Conservation (phyloP, 345 rosid species). For the Jatropha curcas region DNA sequence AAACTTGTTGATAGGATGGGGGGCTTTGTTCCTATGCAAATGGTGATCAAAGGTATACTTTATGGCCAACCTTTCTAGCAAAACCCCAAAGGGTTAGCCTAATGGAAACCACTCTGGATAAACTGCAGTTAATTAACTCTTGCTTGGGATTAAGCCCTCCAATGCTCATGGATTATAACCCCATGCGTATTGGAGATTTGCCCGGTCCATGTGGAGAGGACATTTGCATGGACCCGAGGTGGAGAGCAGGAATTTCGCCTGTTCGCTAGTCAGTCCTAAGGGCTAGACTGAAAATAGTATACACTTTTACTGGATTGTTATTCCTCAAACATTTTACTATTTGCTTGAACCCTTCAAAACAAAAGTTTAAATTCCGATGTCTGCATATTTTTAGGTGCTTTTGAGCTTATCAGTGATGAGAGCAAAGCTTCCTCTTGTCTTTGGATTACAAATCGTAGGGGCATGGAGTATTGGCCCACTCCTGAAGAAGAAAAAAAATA, state of each 20-base stretch:
- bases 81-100: too few species aligned
- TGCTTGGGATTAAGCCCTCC: too few species aligned
- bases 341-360: background rate
- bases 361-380: slow-evolving; percentile 12
- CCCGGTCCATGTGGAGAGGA: too few species aligned
- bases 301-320: background rate
- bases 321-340: background rate
- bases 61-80: background rate
- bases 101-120: too few species aligned
- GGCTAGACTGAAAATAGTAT: too few species aligned
- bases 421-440: slow-evolving; percentile 86
- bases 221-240: too few species aligned
- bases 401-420: slow-evolving; percentile 82
- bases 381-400: slow-evolving; percentile 58
- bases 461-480: slow-evolving; percentile 93
- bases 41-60: slow-evolving; percentile 72
- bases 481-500: slow-evolving; percentile 73
- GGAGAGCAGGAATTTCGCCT: too few species aligned
- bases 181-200: too few species aligned
- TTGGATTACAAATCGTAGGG: slow-evolving; percentile 87
- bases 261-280: too few species aligned
- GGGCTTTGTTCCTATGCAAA: slow-evolving; percentile 78
- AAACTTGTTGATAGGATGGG: slow-evolving; percentile 46
- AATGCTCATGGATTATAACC: too few species aligned
- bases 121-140: too few species aligned